Percentiles rank a stretch among this genome's conserved stretches.
Evolutionary conservation across 345 rosid genomes (phyloP).

Genomic region (Hibiscus syriacus): DNA sequence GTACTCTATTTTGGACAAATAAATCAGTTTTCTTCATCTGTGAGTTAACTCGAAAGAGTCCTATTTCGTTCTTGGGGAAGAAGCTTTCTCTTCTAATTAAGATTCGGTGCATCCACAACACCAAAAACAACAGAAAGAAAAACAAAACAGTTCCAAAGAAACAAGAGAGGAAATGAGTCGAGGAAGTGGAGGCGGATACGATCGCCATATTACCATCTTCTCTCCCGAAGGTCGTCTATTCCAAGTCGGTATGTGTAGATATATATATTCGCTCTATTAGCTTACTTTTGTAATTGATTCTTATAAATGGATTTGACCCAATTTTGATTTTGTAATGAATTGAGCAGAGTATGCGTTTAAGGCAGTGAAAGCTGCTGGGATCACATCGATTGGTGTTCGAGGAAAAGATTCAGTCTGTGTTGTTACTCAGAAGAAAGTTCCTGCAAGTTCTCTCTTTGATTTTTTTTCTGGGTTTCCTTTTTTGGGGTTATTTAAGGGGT

Average conservation of each 20-base stretch:
- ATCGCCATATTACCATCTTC: conserved; percentile 84
- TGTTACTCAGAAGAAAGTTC: conserved; percentile 98
- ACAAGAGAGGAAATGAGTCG: conserved; percentile 41
- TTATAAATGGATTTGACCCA: background rate
- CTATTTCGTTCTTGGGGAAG: background rate
- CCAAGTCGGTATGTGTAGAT: conserved; percentile 54
- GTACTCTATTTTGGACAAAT: background rate
- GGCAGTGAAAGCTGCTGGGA: conserved; percentile 93
- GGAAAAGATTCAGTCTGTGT: conserved; percentile 95
- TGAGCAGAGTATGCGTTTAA: conserved; percentile 86
- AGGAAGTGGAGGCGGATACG: conserved; percentile 85
- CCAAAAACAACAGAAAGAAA: background rate
- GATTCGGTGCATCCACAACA: background rate
- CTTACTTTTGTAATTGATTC: background rate
- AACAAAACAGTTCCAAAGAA: too few relatives aligned
- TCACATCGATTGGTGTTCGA: conserved; percentile 90
- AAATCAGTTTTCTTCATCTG: background rate
- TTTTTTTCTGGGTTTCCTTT: background rate
- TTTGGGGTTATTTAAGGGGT: background rate
- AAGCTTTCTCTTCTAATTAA: background rate
- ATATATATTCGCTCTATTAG: background rate
- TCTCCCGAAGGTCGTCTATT: conserved; percentile 88
- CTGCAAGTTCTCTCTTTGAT: conserved; percentile 31
- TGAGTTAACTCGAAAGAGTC: background rate
- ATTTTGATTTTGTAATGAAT: background rate